A percentile compares a stretch with the other conserved stretches of the same genome.
phyloP scores from a whole-genome alignment of 2,329 filamentous ascomycete genomes.

The Cyanodermella asteris region DNA sequence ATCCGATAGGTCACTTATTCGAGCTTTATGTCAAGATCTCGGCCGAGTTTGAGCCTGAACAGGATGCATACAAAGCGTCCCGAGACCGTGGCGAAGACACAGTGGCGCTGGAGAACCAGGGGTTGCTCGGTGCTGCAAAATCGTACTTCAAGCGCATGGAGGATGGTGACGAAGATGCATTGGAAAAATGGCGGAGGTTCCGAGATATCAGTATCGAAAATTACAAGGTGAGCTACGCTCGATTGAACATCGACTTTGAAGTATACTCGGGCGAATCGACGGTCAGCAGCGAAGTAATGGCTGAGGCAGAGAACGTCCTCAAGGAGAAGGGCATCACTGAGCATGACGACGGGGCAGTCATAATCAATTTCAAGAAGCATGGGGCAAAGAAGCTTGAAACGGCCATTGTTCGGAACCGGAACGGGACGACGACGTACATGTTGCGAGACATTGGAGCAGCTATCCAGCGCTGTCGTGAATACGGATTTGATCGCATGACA shows the following conservation, averaged over 20 bases:
- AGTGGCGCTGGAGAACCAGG: constrained; percentile 18
- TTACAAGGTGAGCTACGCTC: constrained; percentile 46
- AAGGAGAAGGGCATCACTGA: constrained; percentile 42
- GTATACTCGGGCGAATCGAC: constrained; percentile 54
- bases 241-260: constrained; percentile 50
- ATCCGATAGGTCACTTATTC: constrained; percentile 65
- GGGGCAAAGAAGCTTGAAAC: constrained; percentile 49
- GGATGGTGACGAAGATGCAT: constrained; percentile 38
- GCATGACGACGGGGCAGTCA: constrained; percentile 46
- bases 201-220: constrained; percentile 44
- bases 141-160: constrained; percentile 51
- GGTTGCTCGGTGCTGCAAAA: constrained; percentile 52
- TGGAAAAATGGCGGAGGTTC: constrained; percentile 43
- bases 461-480: constrained; percentile 38
- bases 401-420: constrained; percentile 48
- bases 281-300: constrained; percentile 45
- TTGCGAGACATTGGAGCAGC: constrained; percentile 60
- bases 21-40: constrained; percentile 64
- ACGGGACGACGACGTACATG: constrained; percentile 56
- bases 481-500: constrained; percentile 55
- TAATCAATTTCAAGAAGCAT: constrained; percentile 44
- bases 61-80: constrained; percentile 27
- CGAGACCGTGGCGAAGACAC: constrained; percentile 24
- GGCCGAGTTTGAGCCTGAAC: constrained; percentile 38
- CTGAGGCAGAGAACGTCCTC: constrained; percentile 37